These are phyloP conservation scores for Achlya hypogyna DNA, from an alignment of 352 stramenopile species.

Conservation along the genomic window DNA sequence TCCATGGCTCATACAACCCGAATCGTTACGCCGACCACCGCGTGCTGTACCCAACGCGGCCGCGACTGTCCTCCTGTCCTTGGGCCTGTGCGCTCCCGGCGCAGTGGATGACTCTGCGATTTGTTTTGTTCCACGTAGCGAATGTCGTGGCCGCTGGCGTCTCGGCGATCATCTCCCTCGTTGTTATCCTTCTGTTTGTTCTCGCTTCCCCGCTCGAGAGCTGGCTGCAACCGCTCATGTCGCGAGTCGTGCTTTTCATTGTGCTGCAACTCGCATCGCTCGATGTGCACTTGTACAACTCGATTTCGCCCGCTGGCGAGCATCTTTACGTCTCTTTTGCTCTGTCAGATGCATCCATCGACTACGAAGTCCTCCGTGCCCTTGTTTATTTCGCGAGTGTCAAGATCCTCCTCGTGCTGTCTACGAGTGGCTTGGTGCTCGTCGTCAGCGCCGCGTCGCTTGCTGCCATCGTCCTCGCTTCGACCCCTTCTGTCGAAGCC, in stretches of 20 bases:
- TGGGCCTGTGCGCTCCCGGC: not conserved
- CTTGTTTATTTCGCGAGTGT: not conserved
- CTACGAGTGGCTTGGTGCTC: not conserved
- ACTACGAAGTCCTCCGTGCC: not conserved
- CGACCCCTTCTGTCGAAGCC: too few relatives aligned
- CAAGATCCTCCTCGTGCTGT: not conserved
- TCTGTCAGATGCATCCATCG: not conserved
- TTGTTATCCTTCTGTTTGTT: not conserved
- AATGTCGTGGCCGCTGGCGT: not conserved
- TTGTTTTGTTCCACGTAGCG: not conserved
- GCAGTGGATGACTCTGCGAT: not conserved
- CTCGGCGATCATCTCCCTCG: not conserved
- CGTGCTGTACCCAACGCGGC: not conserved
- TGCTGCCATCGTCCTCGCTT: too few relatives aligned
- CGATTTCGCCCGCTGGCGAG: not conserved
- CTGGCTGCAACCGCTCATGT: not conserved
- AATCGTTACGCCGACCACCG: not conserved
- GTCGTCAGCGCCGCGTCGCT: not conserved
- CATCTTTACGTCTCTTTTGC: not conserved
- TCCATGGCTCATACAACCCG: not conserved
- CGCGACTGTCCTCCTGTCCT: not conserved
- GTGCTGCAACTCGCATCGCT: not conserved
- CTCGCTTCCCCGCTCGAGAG: not conserved
- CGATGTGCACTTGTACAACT: not conserved
- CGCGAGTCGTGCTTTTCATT: not conserved